Percentiles rank a stretch among this genome's conserved stretches.
Conservation (phyloP, 495 filamentous ascomycete species). For the Lasiosphaeria miniovina region DNA sequence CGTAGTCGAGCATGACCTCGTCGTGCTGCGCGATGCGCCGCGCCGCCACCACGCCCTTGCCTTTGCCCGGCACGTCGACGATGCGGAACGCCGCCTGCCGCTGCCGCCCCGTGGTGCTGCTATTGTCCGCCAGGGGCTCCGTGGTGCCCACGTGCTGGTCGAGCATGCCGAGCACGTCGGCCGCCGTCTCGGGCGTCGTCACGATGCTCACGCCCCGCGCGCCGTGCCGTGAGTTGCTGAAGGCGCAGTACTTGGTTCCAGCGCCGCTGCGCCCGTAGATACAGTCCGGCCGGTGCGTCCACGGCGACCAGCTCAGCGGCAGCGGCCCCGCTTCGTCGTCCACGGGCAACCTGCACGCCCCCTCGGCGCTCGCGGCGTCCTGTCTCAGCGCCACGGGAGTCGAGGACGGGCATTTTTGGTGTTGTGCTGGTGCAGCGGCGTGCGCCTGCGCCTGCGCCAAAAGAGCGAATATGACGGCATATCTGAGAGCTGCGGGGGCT, state of each 20-base stretch:
- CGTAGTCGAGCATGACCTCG: constrained; percentile 38
- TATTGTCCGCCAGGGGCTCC: neutral
- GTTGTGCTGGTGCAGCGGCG: neutral
- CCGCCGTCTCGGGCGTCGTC: constrained; percentile 34
- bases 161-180: constrained; percentile 24
- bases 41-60: constrained; percentile 37
- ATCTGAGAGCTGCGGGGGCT: neutral
- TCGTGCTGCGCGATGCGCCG: constrained; percentile 30
- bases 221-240: constrained; percentile 37
- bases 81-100: constrained; percentile 24
- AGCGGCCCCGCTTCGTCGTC: neutral
- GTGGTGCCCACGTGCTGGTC: constrained; percentile 22
- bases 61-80: constrained; percentile 36
- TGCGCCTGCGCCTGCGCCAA: neutral
- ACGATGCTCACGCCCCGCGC: constrained; percentile 35
- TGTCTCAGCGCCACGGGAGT: neutral
- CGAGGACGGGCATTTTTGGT: neutral
- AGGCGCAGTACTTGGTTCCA: constrained; percentile 33
- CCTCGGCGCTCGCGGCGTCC: neutral
- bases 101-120: neutral
- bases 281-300: constrained; percentile 37
- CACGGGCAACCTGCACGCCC: constrained; percentile 2
- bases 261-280: constrained; percentile 14
- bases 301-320: constrained; percentile 23
- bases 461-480: neutral